Base-by-base conservation (phyloP, 768 basidiomycete species). In the Leccinum aurantiacum region DNA sequence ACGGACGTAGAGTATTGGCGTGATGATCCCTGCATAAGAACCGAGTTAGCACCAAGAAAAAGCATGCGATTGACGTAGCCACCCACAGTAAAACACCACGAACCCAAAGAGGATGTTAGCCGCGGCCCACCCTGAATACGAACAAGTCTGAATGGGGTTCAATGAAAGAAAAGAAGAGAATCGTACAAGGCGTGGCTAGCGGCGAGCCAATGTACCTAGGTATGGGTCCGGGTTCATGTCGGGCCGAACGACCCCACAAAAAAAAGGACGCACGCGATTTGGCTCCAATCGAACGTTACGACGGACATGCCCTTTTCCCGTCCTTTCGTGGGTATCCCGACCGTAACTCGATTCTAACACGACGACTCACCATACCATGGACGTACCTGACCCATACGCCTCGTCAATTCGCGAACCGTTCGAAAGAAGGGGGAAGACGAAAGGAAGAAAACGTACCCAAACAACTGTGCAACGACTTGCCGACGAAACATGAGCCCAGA, bases 281-380 rank as follows among this genome's bases (percentile, higher is more conserved):
- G 87, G 17, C 84, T 79, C 91, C 91, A 93, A 67, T 93, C 91
- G 69, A 93, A 90, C 47, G 89, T 90, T 61, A 91, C 67, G 53
- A 90, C 67, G 54, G 86, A 86, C 87, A 91, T 90, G 29, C 86
- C 85, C 74, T 73, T 46, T 22, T 31, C 6, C 2, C 29, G 37
- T 7, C 13, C 22, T 24, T 22, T 19, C 17, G 58, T 62, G 7
- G 10, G 4, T 46, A 57, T 24, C 24, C 49, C 25, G 1, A 31
- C 14, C 7, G 13, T 11, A 2, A 2, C 4, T 17, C 38, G 7
- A 44, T 27, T 11, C 6, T 13, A 17, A 46, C 6, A 56, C 33
- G 35, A 35, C 35, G 62, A 46, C 73, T 60, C 58, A 80, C 80
- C 79, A 82, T 77, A 48, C 81, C 81, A 63, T 82, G 81, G 2